Percentiles rank a stretch among this genome's conserved stretches.
Conservation (phyloP, 306 rosid genomes). For the Prunus persica region DNA sequence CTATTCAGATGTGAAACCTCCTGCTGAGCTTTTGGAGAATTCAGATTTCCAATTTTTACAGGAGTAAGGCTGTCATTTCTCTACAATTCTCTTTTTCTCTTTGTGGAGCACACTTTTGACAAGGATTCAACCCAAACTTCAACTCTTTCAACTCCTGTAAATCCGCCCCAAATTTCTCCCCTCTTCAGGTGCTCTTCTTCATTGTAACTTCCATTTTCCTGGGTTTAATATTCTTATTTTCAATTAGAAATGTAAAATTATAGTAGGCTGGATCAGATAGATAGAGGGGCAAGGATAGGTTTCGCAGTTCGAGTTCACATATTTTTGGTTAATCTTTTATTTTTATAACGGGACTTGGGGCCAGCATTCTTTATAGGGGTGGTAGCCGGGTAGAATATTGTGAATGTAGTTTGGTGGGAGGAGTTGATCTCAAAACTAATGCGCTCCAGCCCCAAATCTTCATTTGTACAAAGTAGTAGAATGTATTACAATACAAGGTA, state of each 20-base stretch:
- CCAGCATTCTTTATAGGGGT: slow-evolving; percentile 36
- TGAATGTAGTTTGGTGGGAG: slow-evolving; percentile 29
- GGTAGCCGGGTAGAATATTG: slow-evolving; percentile 27
- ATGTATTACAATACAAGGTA: slow-evolving; percentile 14
- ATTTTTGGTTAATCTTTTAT: slow-evolving; percentile 21
- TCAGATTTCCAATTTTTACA: slow-evolving; percentile 78
- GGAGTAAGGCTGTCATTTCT: slow-evolving; percentile 52
- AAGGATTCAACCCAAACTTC: slow-evolving; percentile 20
- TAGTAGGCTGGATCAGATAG: slow-evolving; percentile 36
- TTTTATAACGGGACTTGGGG: slow-evolving; percentile 29
- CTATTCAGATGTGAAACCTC: slow-evolving; percentile 53
- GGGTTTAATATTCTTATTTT: slow-evolving; percentile 35
- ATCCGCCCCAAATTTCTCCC: slow-evolving; percentile 30
- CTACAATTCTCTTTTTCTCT: slow-evolving; percentile 8
- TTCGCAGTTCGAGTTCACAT: slow-evolving; percentile 27
- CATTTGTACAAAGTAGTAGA: slow-evolving; percentile 28
- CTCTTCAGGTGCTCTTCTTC: slow-evolving; percentile 7
- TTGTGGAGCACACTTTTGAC: slow-evolving; percentile 22
- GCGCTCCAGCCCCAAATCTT: slow-evolving; percentile 21
- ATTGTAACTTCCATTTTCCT: slow-evolving; percentile 33
- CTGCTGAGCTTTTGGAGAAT: slow-evolving; percentile 60
- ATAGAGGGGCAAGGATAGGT: slow-evolving; percentile 42
- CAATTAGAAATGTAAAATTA: slow-evolving; percentile 44
- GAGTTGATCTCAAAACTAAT: slow-evolving; percentile 34
- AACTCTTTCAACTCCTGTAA: slow-evolving; percentile 35